A percentile compares a stretch with the other conserved stretches of the same genome.
These are phyloP conservation scores for Lipomyces yamadae DNA, from an alignment of 805 yeast species.

Conservation along the genomic window DNA sequence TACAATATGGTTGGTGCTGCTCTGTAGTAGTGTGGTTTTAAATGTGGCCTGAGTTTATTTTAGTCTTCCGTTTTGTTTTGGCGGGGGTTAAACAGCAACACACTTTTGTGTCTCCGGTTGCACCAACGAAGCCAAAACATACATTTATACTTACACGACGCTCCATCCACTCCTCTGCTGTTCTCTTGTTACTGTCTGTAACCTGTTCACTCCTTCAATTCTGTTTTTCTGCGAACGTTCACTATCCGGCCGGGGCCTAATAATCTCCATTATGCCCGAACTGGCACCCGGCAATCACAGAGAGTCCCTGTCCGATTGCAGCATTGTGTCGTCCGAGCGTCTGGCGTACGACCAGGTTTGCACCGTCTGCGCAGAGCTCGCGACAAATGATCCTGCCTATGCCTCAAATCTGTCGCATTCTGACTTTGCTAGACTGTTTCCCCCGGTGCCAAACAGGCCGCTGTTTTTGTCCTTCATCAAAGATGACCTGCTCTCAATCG, in stretches of 20 bases:
- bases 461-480: slow-evolving; percentile 4
- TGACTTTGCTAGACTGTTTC: slow-evolving; percentile 9
- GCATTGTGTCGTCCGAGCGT: not conserved
- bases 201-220: not conserved
- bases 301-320: not conserved
- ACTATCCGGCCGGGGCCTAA: not conserved
- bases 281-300: not conserved
- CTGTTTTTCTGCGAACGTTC: not conserved
- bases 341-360: not conserved
- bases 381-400: not conserved
- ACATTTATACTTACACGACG: slow-evolving; percentile 1
- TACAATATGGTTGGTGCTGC: no score
- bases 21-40: no score
- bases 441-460: slow-evolving; percentile 6
- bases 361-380: slow-evolving; percentile 3
- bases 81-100: not conserved
- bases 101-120: not conserved
- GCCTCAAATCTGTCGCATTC: not conserved
- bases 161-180: not conserved
- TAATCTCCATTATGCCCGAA: not conserved
- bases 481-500: slow-evolving; percentile 5
- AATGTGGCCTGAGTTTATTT: no score
- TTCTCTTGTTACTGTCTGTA: not conserved
- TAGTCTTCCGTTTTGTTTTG: not conserved
- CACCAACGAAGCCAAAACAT: not conserved